A percentile compares a stretch with the other conserved stretches of the same genome.
phyloP scores from a whole-genome alignment of 2,329 filamentous ascomycete genomes.

The Fusarium marasasianum region DNA sequence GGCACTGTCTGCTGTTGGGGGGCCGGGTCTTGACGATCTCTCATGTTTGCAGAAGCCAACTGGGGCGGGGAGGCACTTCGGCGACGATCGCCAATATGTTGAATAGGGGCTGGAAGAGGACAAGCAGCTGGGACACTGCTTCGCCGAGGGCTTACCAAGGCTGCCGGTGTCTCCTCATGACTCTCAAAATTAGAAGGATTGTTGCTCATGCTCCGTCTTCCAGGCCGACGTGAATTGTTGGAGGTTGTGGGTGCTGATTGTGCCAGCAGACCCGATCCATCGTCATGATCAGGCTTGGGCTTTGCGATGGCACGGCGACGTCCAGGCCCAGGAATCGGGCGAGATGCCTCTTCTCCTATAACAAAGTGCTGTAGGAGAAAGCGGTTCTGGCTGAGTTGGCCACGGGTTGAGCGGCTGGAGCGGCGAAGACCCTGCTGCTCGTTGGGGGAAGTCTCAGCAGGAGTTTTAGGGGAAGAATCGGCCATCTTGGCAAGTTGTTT shows the following conservation, averaged over 20 bases:
- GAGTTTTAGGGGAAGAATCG: background rate
- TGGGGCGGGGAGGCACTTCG: background rate
- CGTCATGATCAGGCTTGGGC: background rate
- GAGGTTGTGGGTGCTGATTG: background rate
- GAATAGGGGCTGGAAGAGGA: background rate
- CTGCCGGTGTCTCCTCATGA: background rate
- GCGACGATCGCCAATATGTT: background rate
- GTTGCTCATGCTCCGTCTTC: background rate
- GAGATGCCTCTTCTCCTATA: background rate
- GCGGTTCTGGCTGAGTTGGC: background rate
- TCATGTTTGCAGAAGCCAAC: background rate
- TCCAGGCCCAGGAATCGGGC: background rate
- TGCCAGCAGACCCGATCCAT: background rate
- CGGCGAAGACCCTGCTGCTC: background rate
- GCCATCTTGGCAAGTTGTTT: background rate
- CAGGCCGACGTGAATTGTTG: background rate
- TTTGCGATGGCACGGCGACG: background rate
- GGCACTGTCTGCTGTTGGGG: background rate
- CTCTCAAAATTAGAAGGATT: background rate
- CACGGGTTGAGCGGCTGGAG: slow-evolving; percentile 4
- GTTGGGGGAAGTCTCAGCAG: background rate
- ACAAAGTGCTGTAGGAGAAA: background rate
- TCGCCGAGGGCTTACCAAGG: background rate
- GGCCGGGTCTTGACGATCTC: background rate
- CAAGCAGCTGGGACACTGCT: background rate